phyloP scores from a whole-genome alignment of 192 early-diverging fungal genomes.

The Neocallimastix lanati region DNA sequence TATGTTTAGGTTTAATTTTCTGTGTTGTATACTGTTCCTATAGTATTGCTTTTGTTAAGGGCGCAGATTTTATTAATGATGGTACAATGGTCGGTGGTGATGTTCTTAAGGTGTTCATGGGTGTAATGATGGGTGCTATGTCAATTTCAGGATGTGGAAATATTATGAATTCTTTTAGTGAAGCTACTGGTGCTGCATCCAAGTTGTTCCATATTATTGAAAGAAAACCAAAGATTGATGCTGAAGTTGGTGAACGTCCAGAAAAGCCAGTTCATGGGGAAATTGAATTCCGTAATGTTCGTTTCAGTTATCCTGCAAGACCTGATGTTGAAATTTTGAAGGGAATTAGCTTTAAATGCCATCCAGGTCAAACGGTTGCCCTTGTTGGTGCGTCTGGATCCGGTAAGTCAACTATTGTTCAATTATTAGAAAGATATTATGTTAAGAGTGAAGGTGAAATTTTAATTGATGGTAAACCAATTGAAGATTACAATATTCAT shows the following conservation, averaged over 20 bases:
- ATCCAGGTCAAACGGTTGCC: conserved; percentile 10
- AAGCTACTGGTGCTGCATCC: conserved; percentile 60
- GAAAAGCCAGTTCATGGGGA: conserved; percentile 15
- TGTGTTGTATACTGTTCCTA: conserved; percentile 10
- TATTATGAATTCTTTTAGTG: conserved; percentile 52
- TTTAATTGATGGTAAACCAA: not conserved
- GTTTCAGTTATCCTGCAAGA: conserved; percentile 46
- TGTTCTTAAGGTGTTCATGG: conserved; percentile 73
- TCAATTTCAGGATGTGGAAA: conserved; percentile 43
- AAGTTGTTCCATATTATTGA: conserved; percentile 68
- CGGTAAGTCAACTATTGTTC: conserved; percentile 47
- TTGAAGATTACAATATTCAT: not conserved
- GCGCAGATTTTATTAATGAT: conserved; percentile 22
- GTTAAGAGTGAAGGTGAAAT: not conserved
- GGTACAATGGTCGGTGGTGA: conserved; percentile 16
- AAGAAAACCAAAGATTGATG: conserved; percentile 61
- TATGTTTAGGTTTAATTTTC: too few species aligned
- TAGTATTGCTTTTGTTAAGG: conserved; percentile 26
- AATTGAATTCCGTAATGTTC: conserved; percentile 34
- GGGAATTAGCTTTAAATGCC: conserved; percentile 9
- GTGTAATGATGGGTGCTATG: conserved; percentile 60
- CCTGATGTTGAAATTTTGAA: conserved; percentile 27
- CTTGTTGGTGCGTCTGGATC: conserved; percentile 38
- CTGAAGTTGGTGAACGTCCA: conserved; percentile 10
- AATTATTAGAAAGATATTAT: conserved; percentile 30